phyloP scores from a whole-genome alignment of 257 asterid species.

The Ajuga chamaepitys region DNA sequence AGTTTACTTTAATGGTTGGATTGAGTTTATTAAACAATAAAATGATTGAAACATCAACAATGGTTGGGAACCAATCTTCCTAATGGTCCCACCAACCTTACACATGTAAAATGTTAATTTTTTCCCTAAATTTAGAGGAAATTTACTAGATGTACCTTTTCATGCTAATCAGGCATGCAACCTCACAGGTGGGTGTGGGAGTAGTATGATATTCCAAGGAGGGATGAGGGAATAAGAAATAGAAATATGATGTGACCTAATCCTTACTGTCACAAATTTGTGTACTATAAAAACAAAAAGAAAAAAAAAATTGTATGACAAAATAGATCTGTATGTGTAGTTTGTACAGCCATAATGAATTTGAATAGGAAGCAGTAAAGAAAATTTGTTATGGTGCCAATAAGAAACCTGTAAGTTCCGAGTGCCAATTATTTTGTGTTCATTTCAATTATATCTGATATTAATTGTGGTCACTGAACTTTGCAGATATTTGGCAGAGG shows the following conservation, averaged over 20 bases:
- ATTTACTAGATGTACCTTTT: background rate
- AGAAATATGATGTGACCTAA: background rate
- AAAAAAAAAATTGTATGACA: too few species aligned
- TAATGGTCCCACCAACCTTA: background rate
- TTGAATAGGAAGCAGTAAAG: background rate
- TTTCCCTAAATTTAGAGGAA: background rate
- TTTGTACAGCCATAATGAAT: background rate
- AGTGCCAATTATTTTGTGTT: background rate
- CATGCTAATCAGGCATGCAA: background rate
- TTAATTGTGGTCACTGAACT: background rate
- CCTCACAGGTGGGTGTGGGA: background rate
- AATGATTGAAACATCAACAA: background rate
- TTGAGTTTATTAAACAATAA: background rate
- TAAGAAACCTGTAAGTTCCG: background rate
- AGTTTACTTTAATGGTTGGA: background rate
- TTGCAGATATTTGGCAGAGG: slow-evolving; percentile 90
- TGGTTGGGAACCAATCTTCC: background rate
- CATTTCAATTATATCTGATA: slow-evolving; percentile 3
- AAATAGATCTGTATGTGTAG: background rate
- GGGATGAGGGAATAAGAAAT: background rate
- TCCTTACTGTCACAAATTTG: background rate
- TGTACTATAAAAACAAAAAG: background rate
- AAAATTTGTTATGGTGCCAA: background rate
- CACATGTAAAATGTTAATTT: background rate
- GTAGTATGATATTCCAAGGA: background rate